Base-by-base conservation (phyloP, 1,284 basidiomycete species). In the Ustilago cynodontis region DNA sequence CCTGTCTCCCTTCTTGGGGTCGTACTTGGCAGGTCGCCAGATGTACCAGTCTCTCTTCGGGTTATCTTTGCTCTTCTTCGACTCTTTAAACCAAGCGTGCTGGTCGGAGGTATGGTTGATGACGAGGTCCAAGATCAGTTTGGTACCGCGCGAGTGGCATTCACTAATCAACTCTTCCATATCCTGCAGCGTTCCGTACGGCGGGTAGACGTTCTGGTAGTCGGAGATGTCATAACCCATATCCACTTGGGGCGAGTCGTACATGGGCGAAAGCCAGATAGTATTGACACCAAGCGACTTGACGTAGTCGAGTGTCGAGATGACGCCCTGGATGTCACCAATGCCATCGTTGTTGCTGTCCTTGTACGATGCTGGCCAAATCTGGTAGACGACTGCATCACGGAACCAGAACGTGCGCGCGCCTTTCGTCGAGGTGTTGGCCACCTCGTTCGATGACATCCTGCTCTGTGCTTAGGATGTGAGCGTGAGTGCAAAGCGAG, bases 51-150 rank as follows among this genome's bases (percentile, higher is more conserved):
- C 89, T 13, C 92, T 88, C 85, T 91, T 92, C 0, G 90, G 88
- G 77, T 85, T 88, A 2, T 88, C 86, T 77, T 90, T 90, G 69
- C 88, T 89, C 2, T 89, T 89, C 55, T 89, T 88, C 16, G 91
- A 92, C 68, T 90, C 88, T 63, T 89, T 82, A 87, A 93, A 94
- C 92, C 92, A 93, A 28, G 88, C 88, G 37, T 80, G 78, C 65
- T 80, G 76, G 85, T 92, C 90, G 3, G 91, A 92, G 2, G 90
- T 90, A 85, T 93, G 92, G 84, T 93, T 93, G 18, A 91, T 90
- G 24, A 93, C 92, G 2, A 93, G 89, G 83, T 93, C 92, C 88
- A 93, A 91, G 88, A 93, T 90, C 51, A 92, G 88, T 79, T 91
- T 92, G 90, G 93, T 91, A 0, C 90, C 91, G 47, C 90, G 88